These are phyloP conservation scores for Talinum fruticosum DNA, from an alignment of 148 eudicot genomes.

Conservation along the genomic window DNA sequence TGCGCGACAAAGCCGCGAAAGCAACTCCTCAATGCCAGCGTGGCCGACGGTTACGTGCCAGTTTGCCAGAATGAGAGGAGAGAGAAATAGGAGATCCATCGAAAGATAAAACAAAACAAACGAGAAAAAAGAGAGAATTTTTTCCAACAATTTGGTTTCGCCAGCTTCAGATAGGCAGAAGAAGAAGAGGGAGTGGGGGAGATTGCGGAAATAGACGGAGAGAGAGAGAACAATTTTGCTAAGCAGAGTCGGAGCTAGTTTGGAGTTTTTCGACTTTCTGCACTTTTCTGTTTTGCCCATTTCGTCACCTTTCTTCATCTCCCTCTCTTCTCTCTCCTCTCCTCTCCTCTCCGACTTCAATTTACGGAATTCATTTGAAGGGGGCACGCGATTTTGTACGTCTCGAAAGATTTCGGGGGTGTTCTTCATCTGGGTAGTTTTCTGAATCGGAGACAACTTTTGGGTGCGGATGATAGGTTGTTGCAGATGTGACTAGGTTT, in stretches of 20 bases:
- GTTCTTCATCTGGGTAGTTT: not conserved
- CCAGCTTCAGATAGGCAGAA: too few species aligned
- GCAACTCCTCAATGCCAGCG: conserved; percentile 30
- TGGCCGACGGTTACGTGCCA: conserved; percentile 24
- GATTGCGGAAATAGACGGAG: not conserved
- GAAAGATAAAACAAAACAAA: too few species aligned
- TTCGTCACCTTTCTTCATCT: not conserved
- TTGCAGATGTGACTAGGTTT: conserved; percentile 22
- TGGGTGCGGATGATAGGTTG: conserved; percentile 15
- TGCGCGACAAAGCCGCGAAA: conserved; percentile 26
- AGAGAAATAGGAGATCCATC: conserved; percentile 6
- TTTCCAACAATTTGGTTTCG: too few species aligned
- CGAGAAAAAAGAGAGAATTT: too few species aligned
- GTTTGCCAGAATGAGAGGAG: conserved; percentile 20
- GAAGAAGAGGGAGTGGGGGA: conserved; percentile 4
- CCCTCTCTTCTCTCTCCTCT: not conserved
- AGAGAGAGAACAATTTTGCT: conserved; percentile 18
- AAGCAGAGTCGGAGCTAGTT: conserved; percentile 13
- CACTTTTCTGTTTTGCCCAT: not conserved
- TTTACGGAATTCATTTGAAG: too few species aligned
- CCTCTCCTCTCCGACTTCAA: too few species aligned
- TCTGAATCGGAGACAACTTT: not conserved
- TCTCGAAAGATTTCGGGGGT: not conserved
- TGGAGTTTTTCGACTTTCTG: not conserved
- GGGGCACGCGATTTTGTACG: too few species aligned